A percentile compares a stretch with the other conserved stretches of the same genome.
phyloP scores from a whole-genome alignment of 495 filamentous ascomycete species.

The Talaromyces liani region DNA sequence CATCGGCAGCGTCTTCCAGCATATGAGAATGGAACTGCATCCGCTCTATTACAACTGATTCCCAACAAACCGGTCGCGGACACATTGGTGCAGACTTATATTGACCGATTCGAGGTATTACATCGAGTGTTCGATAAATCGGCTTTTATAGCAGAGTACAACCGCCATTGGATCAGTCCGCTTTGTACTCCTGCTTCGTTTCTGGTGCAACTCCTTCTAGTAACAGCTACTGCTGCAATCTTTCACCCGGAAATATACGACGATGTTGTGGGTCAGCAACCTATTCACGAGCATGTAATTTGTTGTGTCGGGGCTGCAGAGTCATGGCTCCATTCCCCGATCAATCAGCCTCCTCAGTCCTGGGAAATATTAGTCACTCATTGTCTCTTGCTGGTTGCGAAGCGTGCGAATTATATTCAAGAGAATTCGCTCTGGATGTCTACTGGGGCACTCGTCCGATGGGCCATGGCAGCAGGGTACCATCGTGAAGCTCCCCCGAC shows the following conservation, averaged over 20 bases:
- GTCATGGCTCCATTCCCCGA: neutral
- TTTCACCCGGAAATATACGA: constrained; percentile 1
- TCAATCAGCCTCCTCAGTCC: constrained; percentile 1
- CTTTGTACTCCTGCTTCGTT: neutral
- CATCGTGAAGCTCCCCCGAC: constrained; percentile 45
- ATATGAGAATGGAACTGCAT: neutral
- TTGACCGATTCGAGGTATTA: constrained; percentile 11
- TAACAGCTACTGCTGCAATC: neutral
- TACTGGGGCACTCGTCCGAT: constrained; percentile 45
- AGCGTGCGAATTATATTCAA: constrained; percentile 4
- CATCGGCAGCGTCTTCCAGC: constrained; percentile 3
- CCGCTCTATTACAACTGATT: constrained; percentile 7
- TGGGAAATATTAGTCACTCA: neutral
- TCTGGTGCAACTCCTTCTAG: constrained; percentile 5
- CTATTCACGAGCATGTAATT: neutral
- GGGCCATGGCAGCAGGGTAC: constrained; percentile 52
- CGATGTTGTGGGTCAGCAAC: neutral
- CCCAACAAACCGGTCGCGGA: constrained; percentile 9
- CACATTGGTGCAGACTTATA: constrained; percentile 11
- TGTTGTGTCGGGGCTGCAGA: neutral
- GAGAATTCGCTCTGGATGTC: neutral
- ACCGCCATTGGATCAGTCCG: constrained; percentile 7
- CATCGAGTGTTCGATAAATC: constrained; percentile 10
- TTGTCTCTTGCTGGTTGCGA: constrained; percentile 4
- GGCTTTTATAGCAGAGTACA: constrained; percentile 11